Evolutionary conservation across 2,329 filamentous ascomycete species (phyloP).

Genomic region (Coniochaeta pulveracea): DNA sequence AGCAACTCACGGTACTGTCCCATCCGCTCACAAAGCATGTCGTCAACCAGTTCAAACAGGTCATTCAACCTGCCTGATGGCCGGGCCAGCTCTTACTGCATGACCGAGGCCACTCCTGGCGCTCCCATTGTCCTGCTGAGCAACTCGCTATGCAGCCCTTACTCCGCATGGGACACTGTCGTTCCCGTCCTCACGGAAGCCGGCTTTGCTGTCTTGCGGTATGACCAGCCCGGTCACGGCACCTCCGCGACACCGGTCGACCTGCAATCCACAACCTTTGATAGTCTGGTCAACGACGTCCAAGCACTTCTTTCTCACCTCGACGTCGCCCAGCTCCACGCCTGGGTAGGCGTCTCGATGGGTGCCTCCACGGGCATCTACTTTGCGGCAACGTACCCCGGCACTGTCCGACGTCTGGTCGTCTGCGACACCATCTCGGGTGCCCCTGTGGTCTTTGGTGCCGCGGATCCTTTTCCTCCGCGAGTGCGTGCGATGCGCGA

Average conservation of each 20-base stretch:
- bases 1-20: background rate
- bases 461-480: slow-evolving; percentile 22
- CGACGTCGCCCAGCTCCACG: slow-evolving; percentile 16
- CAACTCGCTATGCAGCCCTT: slow-evolving; percentile 25
- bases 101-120: slow-evolving; percentile 13
- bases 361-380: slow-evolving; percentile 27
- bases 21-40: background rate
- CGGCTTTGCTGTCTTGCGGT: slow-evolving; percentile 28
- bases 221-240: slow-evolving; percentile 31
- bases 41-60: background rate
- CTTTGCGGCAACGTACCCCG: slow-evolving; percentile 25
- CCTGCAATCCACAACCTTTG: slow-evolving; percentile 24
- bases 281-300: slow-evolving; percentile 25
- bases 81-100: slow-evolving; percentile 12
- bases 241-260: slow-evolving; percentile 20
- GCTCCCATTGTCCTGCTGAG: slow-evolving; percentile 25
- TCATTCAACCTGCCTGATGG: slow-evolving; percentile 7
- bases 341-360: slow-evolving; percentile 34
- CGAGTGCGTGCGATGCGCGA: slow-evolving; percentile 22
- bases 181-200: slow-evolving; percentile 19
- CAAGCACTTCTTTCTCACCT: slow-evolving; percentile 20
- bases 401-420: slow-evolving; percentile 23
- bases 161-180: slow-evolving; percentile 26
- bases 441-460: slow-evolving; percentile 24
- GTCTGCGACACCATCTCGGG: slow-evolving; percentile 27